Percentiles rank a stretch among this genome's conserved stretches.
Evolutionary conservation across 257 asterid genomes (phyloP).

Genomic region (Ligustrum vulgare): DNA sequence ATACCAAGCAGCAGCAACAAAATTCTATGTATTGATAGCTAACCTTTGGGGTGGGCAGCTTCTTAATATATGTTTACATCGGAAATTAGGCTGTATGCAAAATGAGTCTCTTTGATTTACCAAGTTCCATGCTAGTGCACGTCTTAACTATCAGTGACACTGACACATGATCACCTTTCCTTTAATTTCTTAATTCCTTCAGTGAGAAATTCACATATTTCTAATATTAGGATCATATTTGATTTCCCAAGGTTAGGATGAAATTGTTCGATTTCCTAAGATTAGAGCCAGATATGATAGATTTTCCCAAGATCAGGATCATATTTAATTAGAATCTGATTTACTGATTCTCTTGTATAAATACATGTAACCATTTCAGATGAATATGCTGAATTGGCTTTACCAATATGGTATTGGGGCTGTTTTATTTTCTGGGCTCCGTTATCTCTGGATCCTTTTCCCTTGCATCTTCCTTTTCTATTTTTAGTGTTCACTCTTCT

Average conservation of each 20-base stretch:
- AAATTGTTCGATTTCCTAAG: background rate
- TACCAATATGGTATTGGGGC: background rate
- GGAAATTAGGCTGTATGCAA: background rate
- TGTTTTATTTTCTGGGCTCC: background rate
- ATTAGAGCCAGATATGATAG: background rate
- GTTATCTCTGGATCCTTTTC: background rate
- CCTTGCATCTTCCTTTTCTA: background rate
- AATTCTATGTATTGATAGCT: background rate
- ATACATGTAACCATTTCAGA: background rate
- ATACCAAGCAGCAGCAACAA: background rate
- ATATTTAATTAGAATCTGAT: background rate
- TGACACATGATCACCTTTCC: background rate
- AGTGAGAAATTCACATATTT: background rate
- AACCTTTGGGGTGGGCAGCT: background rate
- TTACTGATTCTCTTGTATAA: background rate
- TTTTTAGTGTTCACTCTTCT: background rate
- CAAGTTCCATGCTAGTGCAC: background rate
- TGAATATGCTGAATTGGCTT: background rate
- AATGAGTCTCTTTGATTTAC: background rate
- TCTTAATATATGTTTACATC: background rate
- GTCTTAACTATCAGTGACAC: background rate
- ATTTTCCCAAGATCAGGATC: background rate
- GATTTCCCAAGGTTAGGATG: background rate
- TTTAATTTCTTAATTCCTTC: background rate
- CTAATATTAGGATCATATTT: background rate